These are phyloP conservation scores for Trichoderma sp. DNA, from an alignment of 2,329 filamentous ascomycete genomes.

Conservation along the genomic window DNA sequence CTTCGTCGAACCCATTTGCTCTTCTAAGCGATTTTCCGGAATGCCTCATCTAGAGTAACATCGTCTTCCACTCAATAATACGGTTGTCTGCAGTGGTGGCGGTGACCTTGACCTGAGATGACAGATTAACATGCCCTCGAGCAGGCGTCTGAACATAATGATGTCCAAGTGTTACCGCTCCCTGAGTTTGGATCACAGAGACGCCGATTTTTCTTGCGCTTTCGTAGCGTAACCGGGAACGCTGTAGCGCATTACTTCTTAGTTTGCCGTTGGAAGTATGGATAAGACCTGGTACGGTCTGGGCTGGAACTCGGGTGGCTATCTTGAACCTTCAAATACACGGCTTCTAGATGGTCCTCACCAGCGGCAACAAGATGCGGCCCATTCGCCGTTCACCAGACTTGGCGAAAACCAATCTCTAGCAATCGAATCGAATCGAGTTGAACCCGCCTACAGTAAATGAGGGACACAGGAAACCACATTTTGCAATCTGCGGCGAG, in stretches of 20 bases:
- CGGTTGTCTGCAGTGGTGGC: slow-evolving; percentile 19
- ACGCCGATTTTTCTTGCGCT: background rate
- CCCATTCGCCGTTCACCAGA: background rate
- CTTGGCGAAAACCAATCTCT: background rate
- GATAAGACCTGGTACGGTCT: background rate
- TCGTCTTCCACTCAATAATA: background rate
- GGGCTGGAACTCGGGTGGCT: background rate
- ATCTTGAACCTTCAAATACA: background rate
- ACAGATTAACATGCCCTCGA: slow-evolving; percentile 1
- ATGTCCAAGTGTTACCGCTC: slow-evolving; percentile 4
- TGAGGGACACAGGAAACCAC: background rate
- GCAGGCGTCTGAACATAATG: background rate
- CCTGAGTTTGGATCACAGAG: background rate
- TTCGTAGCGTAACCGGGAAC: background rate
- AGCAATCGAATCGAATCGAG: background rate
- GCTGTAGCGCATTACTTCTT: background rate
- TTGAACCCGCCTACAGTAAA: background rate
- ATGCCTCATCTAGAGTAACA: slow-evolving; percentile 23
- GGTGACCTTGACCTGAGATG: slow-evolving; percentile 20
- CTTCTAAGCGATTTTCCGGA: slow-evolving; percentile 16
- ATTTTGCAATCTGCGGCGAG: background rate
- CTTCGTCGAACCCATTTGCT: slow-evolving; percentile 22
- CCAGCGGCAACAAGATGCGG: background rate
- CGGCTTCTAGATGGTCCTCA: background rate
- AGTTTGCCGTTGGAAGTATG: background rate